These are phyloP conservation scores for Chrysophaeum taylorii DNA, from an alignment of 352 stramenopile species.

Conservation along the genomic window DNA sequence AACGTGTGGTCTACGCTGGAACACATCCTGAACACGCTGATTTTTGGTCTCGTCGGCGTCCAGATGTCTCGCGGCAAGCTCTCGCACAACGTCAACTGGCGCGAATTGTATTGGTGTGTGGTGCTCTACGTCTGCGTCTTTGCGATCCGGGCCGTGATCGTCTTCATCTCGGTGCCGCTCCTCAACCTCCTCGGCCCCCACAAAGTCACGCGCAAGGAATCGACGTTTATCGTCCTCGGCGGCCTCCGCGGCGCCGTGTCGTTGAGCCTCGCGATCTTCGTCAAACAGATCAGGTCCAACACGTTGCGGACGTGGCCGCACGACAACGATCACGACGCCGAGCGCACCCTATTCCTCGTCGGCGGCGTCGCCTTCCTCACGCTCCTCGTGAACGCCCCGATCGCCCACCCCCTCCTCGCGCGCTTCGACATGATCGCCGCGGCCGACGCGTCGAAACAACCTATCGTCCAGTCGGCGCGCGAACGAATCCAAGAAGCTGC, in stretches of 20 bases:
- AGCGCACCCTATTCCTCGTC: conserved; percentile 24
- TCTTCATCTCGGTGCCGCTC: conserved; percentile 7
- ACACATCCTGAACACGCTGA: conserved; percentile 34
- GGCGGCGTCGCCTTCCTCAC: conserved; percentile 48
- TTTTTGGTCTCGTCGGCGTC: conserved; percentile 33
- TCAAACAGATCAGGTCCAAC: conserved; percentile 36
- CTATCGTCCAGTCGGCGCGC: too few relatives aligned
- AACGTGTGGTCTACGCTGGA: conserved; percentile 34
- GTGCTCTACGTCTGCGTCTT: too few relatives aligned
- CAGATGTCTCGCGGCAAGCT: too few relatives aligned
- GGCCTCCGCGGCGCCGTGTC: conserved; percentile 53
- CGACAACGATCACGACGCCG: not conserved
- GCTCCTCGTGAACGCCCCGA: conserved; percentile 47
- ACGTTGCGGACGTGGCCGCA: not conserved
- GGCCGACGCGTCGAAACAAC: too few relatives aligned
- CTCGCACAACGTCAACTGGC: too few relatives aligned
- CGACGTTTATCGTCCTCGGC: conserved; percentile 14
- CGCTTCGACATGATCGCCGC: too few relatives aligned
- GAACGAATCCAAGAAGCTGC: too few relatives aligned
- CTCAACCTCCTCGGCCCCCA: conserved; percentile 13
- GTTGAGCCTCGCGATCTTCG: conserved; percentile 46
- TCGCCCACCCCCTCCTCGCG: too few relatives aligned
- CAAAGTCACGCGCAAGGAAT: too few relatives aligned
- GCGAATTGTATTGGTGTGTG: too few relatives aligned
- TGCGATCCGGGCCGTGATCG: not conserved